Conservation (phyloP, 2,329 filamentous ascomycete genomes). For the Aspergillus felis region DNA sequence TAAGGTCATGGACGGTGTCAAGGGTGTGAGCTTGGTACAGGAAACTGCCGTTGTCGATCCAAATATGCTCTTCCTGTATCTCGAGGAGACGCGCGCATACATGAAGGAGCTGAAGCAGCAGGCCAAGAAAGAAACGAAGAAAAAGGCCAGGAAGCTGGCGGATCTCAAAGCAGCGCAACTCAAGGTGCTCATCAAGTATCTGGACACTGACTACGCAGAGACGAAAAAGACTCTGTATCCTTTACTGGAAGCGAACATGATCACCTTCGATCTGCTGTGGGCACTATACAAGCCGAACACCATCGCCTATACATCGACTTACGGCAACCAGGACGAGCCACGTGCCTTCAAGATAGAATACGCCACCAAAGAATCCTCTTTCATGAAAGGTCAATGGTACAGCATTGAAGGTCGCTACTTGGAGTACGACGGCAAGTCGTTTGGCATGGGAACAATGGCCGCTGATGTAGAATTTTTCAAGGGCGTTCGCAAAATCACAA, state of each 20-base stretch:
- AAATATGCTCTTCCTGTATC: conserved; percentile 69
- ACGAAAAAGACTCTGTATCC: conserved; percentile 77
- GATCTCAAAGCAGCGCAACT: conserved; percentile 46
- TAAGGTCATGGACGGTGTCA: conserved; percentile 70
- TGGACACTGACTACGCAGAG: conserved; percentile 77
- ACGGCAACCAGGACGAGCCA: conserved; percentile 71
- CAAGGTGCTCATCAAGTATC: conserved; percentile 69
- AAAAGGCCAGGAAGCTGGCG: conserved; percentile 36
- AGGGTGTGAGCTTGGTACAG: conserved; percentile 74
- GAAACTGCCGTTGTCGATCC: conserved; percentile 71
- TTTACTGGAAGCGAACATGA: conserved; percentile 74
- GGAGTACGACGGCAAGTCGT: conserved; percentile 83
- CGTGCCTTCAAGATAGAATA: conserved; percentile 78
- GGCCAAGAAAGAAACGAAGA: conserved; percentile 55
- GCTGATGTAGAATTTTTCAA: conserved; percentile 72
- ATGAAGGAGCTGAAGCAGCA: conserved; percentile 63
- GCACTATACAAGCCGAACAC: conserved; percentile 85
- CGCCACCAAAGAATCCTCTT: conserved; percentile 64
- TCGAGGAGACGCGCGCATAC: conserved; percentile 67
- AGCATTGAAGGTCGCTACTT: conserved; percentile 71
- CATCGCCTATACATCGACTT: conserved; percentile 71
- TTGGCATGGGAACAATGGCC: conserved; percentile 69
- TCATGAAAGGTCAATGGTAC: conserved; percentile 72
- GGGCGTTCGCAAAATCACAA: conserved; percentile 77
- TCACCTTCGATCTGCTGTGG: conserved; percentile 87